Percentiles rank a stretch among this genome's conserved stretches.
phyloP scores from a whole-genome alignment of 176 grass and related monocot genomes.

The Lolium rigidum region DNA sequence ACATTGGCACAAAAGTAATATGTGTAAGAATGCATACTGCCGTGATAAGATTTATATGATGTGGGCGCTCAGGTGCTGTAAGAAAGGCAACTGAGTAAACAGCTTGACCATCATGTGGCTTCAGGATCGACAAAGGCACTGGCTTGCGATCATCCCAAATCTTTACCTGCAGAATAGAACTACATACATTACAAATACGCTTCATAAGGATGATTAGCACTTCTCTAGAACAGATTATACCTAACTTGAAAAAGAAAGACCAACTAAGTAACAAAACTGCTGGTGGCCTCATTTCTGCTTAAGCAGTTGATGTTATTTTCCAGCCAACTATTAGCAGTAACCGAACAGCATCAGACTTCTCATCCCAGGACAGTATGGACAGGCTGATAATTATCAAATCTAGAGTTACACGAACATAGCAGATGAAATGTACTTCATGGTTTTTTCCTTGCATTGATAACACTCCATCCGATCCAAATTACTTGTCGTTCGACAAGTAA shows the following conservation, averaged over 20 bases:
- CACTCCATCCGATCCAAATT: not conserved
- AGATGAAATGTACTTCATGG: constrained; percentile 10
- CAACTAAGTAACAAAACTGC: constrained; percentile 1
- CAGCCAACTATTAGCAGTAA: constrained; percentile 1
- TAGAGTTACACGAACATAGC: not conserved
- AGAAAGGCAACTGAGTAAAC: constrained; percentile 94
- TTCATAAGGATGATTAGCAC: constrained; percentile 12
- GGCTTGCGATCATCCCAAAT: constrained; percentile 95
- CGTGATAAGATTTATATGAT: constrained; percentile 97
- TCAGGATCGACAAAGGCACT: constrained; percentile 66
- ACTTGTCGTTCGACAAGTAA: too few species aligned
- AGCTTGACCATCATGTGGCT: constrained; percentile 89
- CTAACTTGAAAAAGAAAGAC: not conserved
- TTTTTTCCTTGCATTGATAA: not conserved
- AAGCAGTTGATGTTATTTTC: constrained; percentile 17
- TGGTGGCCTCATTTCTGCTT: not conserved
- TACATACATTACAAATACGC: constrained; percentile 29
- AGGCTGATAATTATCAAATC: not conserved
- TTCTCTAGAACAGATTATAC: not conserved
- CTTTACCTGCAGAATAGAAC: constrained; percentile 74
- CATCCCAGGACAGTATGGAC: not conserved
- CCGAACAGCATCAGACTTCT: not conserved
- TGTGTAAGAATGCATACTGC: constrained; percentile 63
- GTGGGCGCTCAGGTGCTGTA: constrained; percentile 76
- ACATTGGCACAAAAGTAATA: constrained; percentile 19